A percentile compares a stretch with the other conserved stretches of the same genome.
Conservation (phyloP, 768 basidiomycete genomes). For the Mycena maculata region DNA sequence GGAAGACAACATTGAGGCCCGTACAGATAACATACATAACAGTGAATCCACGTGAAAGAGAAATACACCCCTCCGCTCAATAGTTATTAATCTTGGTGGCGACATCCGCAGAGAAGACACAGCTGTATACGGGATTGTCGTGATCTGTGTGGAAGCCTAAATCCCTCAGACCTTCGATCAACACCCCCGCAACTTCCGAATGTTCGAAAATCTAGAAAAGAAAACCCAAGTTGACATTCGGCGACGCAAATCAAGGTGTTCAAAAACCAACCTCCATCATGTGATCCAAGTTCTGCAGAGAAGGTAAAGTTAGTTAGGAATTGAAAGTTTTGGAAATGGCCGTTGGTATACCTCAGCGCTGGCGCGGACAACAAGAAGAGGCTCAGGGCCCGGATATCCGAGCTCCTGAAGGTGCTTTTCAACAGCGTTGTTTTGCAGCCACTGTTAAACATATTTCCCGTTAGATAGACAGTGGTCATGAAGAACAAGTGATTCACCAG, state of each 20-base stretch:
- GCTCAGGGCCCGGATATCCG: constrained; percentile 20
- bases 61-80: constrained; percentile 4
- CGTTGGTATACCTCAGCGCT: constrained; percentile 11
- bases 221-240: background rate
- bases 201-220: constrained; percentile 24
- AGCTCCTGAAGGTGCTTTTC: constrained; percentile 24
- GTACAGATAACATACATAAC: constrained; percentile 1
- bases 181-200: constrained; percentile 13
- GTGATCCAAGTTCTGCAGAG: constrained; percentile 22
- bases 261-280: constrained; percentile 21
- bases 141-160: constrained; percentile 19
- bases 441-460: background rate
- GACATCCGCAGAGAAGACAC: constrained; percentile 23
- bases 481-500: constrained; percentile 11
- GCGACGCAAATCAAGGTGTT: constrained; percentile 4
- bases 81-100: constrained; percentile 21
- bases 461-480: constrained; percentile 7
- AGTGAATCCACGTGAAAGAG: constrained; percentile 5
- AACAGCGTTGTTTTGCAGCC: constrained; percentile 23
- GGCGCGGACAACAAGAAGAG: constrained; percentile 27
- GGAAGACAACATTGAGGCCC: too few relatives aligned
- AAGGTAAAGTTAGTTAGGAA: background rate
- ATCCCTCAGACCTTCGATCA: constrained; percentile 6
- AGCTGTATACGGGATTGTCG: constrained; percentile 5
- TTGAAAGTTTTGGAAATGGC: background rate